Conservation (phyloP, 1,284 basidiomycete species). For the Cryptococcus jaspeensis region DNA sequence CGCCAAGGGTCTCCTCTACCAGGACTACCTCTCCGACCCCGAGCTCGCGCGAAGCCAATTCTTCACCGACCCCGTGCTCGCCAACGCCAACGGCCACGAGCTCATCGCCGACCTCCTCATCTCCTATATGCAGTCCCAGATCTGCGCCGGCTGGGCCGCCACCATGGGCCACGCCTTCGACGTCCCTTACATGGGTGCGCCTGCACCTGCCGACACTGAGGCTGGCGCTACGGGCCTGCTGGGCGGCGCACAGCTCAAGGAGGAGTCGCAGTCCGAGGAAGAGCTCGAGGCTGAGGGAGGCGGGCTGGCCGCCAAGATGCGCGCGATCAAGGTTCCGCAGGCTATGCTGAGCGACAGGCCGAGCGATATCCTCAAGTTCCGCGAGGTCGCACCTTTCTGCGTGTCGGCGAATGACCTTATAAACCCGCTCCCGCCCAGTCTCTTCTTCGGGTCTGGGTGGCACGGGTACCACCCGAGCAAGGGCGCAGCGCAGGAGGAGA, state of each 20-base stretch:
- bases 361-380: slow-evolving; percentile 60
- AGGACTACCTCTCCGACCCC: slow-evolving; percentile 73
- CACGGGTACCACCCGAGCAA: slow-evolving; percentile 66
- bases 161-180: slow-evolving; percentile 66
- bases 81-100: slow-evolving; percentile 73
- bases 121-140: slow-evolving; percentile 81
- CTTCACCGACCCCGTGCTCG: slow-evolving; percentile 77
- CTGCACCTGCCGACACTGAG: slow-evolving; percentile 33
- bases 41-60: slow-evolving; percentile 63
- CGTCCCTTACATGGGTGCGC: slow-evolving; percentile 55
- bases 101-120: slow-evolving; percentile 79
- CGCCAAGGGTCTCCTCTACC: slow-evolving; percentile 76
- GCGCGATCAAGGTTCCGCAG: slow-evolving; percentile 61
- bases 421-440: slow-evolving; percentile 82
- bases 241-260: slow-evolving; percentile 42
- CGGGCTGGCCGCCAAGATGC: slow-evolving; percentile 41
- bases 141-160: slow-evolving; percentile 78
- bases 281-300: slow-evolving; percentile 19
- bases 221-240: slow-evolving; percentile 40
- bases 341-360: slow-evolving; percentile 72
- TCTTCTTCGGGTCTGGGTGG: slow-evolving; percentile 92
- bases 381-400: slow-evolving; percentile 84
- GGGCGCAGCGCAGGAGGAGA: slow-evolving; percentile 54
- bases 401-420: slow-evolving; percentile 90
- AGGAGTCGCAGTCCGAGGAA: slow-evolving; percentile 3